Evolutionary conservation across 2,329 filamentous ascomycete species (phyloP).

Genomic region (Didymella pinodella): DNA sequence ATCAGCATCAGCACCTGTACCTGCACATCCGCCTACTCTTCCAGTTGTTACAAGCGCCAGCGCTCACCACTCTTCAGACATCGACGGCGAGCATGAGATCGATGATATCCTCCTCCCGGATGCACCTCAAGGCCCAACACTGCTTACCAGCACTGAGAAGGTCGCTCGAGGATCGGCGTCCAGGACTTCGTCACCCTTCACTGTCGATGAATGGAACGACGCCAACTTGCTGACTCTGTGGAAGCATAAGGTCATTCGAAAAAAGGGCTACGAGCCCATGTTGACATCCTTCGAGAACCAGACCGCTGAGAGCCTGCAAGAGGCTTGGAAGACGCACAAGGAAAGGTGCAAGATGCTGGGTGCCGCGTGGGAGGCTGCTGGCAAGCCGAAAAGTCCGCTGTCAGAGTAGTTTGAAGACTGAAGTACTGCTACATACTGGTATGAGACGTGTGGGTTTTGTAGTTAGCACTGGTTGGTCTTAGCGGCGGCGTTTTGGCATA

Average conservation of each 20-base stretch:
- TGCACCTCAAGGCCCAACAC: not conserved
- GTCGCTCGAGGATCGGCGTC: not conserved
- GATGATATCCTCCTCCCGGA: not conserved
- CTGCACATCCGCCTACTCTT: not conserved
- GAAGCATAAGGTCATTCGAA: constrained; percentile 10
- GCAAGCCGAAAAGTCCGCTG: not conserved
- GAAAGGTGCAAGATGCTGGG: constrained; percentile 6
- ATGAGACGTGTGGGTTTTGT: not conserved
- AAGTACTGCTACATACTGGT: not conserved
- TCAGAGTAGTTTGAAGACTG: constrained; percentile 1
- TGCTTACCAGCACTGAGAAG: not conserved
- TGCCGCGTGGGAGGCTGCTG: constrained; percentile 4
- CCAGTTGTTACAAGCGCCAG: not conserved
- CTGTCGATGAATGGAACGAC: constrained; percentile 5
- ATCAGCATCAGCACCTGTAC: not conserved
- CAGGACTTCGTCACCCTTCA: not conserved
- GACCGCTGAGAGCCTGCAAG: not conserved
- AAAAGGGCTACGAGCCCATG: constrained; percentile 14
- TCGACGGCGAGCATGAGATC: constrained; percentile 1
- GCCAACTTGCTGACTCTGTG: constrained; percentile 7
- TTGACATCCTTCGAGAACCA: constrained; percentile 4
- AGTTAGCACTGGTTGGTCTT: not conserved
- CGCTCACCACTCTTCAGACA: not conserved
- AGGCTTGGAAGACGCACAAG: constrained; percentile 3
- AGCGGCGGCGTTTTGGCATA: not conserved